These are phyloP conservation scores for Cryptosporidium bovis DNA, from an alignment of 169 alveolate species.

Conservation along the genomic window DNA sequence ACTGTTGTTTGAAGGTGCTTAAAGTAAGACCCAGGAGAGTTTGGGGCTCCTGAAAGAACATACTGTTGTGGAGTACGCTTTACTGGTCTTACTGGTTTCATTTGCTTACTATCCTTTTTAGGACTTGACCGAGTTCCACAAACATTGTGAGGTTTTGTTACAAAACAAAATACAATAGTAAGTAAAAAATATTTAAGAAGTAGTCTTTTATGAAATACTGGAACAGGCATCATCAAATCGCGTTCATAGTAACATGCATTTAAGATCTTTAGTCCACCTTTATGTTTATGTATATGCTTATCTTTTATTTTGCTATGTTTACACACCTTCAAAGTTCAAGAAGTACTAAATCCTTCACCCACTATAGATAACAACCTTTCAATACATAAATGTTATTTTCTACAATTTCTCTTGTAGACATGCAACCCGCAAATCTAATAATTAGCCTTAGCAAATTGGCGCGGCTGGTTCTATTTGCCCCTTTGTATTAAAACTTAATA, in stretches of 20 bases:
- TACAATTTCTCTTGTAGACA: background rate
- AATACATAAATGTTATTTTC: too few species aligned
- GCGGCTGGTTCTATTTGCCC: too few species aligned
- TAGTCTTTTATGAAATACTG: too few species aligned
- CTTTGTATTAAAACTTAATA: too few species aligned
- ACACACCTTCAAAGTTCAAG: too few species aligned
- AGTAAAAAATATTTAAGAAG: background rate
- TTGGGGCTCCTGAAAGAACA: background rate
- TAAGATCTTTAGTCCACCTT: too few species aligned
- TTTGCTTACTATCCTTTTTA: background rate
- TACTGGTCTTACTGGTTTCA: background rate
- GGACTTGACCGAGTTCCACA: slow-evolving; percentile 1
- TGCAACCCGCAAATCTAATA: background rate
- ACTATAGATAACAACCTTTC: too few species aligned
- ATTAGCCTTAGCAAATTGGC: background rate
- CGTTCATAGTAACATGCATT: too few species aligned
- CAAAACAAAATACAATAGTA: background rate
- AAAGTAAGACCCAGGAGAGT: slow-evolving; percentile 16
- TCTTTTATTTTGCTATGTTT: too few species aligned
- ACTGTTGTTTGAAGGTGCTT: slow-evolving; percentile 53
- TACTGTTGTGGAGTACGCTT: background rate
- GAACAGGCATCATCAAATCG: too few species aligned
- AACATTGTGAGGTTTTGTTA: background rate
- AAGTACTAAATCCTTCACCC: too few species aligned
- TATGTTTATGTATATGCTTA: too few species aligned